Percentiles rank a stretch among this genome's conserved stretches.
Conservation (phyloP, 2,329 filamentous ascomycete species). For the Sporothrix curviconia region DNA sequence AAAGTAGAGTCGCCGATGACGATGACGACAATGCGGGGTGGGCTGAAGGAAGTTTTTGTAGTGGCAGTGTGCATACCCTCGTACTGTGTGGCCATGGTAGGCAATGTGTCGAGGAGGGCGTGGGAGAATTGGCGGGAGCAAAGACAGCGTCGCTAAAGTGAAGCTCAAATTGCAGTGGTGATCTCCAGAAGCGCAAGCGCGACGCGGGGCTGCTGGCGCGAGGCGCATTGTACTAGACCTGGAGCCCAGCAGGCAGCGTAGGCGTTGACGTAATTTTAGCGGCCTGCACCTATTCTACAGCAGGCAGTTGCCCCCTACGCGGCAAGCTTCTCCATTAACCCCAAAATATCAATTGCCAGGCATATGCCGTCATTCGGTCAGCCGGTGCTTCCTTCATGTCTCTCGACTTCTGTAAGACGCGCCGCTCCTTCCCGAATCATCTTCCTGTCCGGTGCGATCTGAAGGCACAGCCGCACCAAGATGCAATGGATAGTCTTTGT, state of each 20-base stretch:
- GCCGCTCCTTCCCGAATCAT: too few relatives aligned
- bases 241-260: constrained; percentile 7
- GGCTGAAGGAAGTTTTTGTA: too few relatives aligned
- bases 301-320: neutral
- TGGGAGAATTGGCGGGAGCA: neutral
- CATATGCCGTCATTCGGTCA: too few relatives aligned
- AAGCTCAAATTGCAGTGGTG: neutral
- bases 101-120: neutral
- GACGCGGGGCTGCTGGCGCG: neutral
- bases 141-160: neutral
- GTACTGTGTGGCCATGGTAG: constrained; percentile 51
- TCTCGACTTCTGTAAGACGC: too few relatives aligned
- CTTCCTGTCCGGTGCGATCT: too few relatives aligned
- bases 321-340: neutral
- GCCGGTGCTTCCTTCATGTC: too few relatives aligned
- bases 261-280: constrained; percentile 9
- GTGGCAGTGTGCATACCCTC: constrained; percentile 40
- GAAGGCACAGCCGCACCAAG: too few relatives aligned
- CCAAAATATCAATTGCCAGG: neutral
- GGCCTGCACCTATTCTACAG: too few relatives aligned
- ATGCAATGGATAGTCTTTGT: too few relatives aligned
- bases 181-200: neutral
- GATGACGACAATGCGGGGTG: too few relatives aligned
- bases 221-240: too few relatives aligned
- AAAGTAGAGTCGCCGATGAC: too few relatives aligned